These are phyloP conservation scores for Populus nigra DNA, from an alignment of 345 rosid genomes.

Conservation along the genomic window DNA sequence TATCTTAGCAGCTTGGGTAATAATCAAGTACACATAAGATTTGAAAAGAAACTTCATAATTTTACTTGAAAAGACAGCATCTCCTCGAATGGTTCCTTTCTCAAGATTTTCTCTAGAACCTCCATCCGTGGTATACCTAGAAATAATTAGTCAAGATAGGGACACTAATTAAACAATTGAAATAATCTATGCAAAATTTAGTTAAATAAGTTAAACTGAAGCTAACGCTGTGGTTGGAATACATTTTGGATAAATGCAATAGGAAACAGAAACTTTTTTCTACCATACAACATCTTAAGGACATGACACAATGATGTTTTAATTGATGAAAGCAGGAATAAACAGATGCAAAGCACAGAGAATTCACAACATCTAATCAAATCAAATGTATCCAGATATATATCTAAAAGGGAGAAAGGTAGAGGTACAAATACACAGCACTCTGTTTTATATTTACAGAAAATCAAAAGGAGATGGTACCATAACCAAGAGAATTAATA, in stretches of 20 bases:
- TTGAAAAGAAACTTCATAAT: not conserved
- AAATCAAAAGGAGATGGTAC: too few species aligned
- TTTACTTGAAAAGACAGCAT: constrained; percentile 74
- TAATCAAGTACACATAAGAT: too few species aligned
- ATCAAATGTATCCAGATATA: too few species aligned
- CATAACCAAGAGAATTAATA: not conserved
- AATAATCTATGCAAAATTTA: not conserved
- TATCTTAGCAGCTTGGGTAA: too few species aligned
- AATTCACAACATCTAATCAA: too few species aligned
- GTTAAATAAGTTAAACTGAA: not conserved
- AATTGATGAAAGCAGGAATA: too few species aligned
- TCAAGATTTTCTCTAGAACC: constrained; percentile 67
- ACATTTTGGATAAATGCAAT: not conserved
- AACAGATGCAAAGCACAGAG: too few species aligned
- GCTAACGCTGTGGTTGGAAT: not conserved
- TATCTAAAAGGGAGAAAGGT: too few species aligned
- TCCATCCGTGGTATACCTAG: constrained; percentile 93
- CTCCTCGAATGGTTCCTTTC: constrained; percentile 67
- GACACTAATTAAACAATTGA: constrained; percentile 2
- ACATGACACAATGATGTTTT: not conserved
- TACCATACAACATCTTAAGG: not conserved
- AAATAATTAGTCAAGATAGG: constrained; percentile 11
- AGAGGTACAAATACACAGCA: too few species aligned
- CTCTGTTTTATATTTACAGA: too few species aligned
- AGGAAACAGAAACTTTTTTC: not conserved